Evolutionary conservation across 169 alveolate species (phyloP), one percentile per base, ranked within the genome.

Genomic region (Plasmodium ovale): DNA sequence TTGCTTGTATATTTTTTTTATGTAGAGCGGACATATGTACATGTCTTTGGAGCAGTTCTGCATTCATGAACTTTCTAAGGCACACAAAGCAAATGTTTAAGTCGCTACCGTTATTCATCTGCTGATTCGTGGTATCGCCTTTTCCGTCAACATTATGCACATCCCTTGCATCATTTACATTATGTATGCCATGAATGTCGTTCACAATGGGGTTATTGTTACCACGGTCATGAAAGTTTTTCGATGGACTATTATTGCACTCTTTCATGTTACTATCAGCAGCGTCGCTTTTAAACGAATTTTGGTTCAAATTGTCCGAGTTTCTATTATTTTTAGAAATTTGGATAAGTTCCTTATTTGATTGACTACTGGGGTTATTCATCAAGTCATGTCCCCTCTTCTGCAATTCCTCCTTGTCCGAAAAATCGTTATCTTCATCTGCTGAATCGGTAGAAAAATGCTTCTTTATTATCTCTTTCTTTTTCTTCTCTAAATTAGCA

Each of bases 81-180:
- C 96, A 94, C 39, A 92, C 71, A 58, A 94, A 87, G 56, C 96
- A 94, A 27, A 94, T 89, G 39, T 33, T 72, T 14, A 54, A 54
- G 42, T 60, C 35, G 39, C 10, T 47, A 54, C 23, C 42, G 16
- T 44, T 77, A 21, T 39, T 35, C 14, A 49, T 31, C 33, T 42
- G 72, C 19, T 77, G 59, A 27, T 64, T 77, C n/a, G n/a, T n/a
- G 25, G 23, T 77, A n/a, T 35, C 35, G 29, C 29, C 47, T 60
- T 6, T 65, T 60, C 12, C 64, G 10, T 1, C 68, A 44, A n/a
- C 42, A 19, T 42, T 54, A 3, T 51, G 10, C 33, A 25, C 39
- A 54, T n/a, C 12, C 3, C 35, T 37, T 21, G 29, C n/a, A 31
- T 67, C 44, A 47, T 9, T 72, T 10, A 47, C 16, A 60, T 60